Percentiles rank a stretch among this genome's conserved stretches.
These are phyloP conservation scores for Flammula alnicola DNA, from an alignment of 1,284 basidiomycete species.

Conservation along the genomic window DNA sequence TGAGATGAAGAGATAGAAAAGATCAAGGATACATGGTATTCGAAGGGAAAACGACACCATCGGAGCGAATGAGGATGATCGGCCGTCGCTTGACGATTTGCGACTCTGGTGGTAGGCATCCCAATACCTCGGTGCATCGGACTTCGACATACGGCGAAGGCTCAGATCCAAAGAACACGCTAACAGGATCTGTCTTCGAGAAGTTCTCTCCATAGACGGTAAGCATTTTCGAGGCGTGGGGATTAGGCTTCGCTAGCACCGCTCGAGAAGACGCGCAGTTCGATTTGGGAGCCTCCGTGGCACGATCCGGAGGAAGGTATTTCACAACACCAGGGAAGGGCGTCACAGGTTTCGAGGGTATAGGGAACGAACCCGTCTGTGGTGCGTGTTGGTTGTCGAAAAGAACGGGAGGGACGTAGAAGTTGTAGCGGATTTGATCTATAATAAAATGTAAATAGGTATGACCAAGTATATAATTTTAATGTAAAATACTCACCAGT, in stretches of 20 bases:
- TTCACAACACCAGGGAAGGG: conserved; percentile 86
- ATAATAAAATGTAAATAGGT: conserved; percentile 15
- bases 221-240: conserved; percentile 75
- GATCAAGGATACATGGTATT: conserved; percentile 76
- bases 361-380: conserved; percentile 70
- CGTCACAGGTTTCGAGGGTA: conserved; percentile 82
- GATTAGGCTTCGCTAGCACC: conserved; percentile 72
- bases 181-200: conserved; percentile 75
- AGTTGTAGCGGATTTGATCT: conserved; percentile 90
- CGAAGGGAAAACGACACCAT: conserved; percentile 94
- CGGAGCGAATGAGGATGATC: conserved; percentile 84
- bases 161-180: conserved; percentile 88
- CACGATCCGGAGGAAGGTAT: conserved; percentile 85
- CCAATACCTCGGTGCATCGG: conserved; percentile 86
- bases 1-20: conserved; percentile 3
- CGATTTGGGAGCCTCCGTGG: conserved; percentile 71
- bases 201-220: conserved; percentile 93
- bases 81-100: conserved; percentile 71
- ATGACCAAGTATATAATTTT: background rate
- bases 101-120: conserved; percentile 73
- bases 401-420: conserved; percentile 86
- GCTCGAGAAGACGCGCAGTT: conserved; percentile 67
- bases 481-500: conserved; percentile 59
- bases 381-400: conserved; percentile 76
- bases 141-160: conserved; percentile 88